Percentiles rank a stretch among this genome's conserved stretches.
These are phyloP conservation scores for Globisporangium parvum DNA, from an alignment of 352 stramenopile species.

Conservation along the genomic window DNA sequence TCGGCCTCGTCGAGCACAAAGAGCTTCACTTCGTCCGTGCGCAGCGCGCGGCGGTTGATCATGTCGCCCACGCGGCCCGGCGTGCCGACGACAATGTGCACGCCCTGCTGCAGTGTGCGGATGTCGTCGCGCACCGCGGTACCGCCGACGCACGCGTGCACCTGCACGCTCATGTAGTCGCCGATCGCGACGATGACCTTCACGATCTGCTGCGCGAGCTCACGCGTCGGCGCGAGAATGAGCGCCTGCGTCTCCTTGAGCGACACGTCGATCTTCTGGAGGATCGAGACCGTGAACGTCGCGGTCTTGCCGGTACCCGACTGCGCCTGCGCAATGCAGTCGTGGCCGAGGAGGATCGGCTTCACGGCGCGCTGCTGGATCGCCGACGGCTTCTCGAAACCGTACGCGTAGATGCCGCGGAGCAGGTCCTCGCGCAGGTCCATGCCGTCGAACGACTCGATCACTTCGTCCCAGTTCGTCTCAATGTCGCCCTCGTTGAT, in stretches of 20 bases:
- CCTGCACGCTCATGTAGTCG: conserved; percentile 96
- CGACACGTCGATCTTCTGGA: conserved; percentile 96
- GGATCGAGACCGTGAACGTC: conserved; percentile 98
- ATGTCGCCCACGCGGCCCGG: conserved; percentile 99
- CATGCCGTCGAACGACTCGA: conserved; percentile 99
- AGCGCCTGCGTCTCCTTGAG: conserved; percentile 97
- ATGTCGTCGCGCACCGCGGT: conserved; percentile 98
- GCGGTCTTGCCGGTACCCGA: conserved; percentile 99
- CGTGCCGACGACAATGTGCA: conserved; percentile 98
- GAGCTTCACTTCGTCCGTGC: conserved; percentile 93
- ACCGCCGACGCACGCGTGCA: conserved; percentile 98
- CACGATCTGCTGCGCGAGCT: conserved; percentile 99
- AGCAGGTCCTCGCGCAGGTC: conserved; percentile 97
- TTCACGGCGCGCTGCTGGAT: conserved; percentile 99
- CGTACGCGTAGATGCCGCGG: conserved; percentile 99
- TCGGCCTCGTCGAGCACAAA: conserved; percentile 99
- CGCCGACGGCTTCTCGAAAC: conserved; percentile 99
- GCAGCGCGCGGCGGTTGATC: conserved; percentile 96
- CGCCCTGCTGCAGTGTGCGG: conserved; percentile 94
- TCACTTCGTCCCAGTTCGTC: conserved; percentile 98
- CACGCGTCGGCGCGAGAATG: conserved; percentile 98
- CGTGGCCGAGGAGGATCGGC: conserved; percentile 95
- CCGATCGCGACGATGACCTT: conserved; percentile 95
- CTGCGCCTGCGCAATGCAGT: conserved; percentile 99
- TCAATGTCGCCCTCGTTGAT: conserved; percentile 93